A percentile compares a stretch with the other conserved stretches of the same genome.
Evolutionary conservation across 2,329 filamentous ascomycete genomes (phyloP).

Genomic region (Trichoderma sp.): DNA sequence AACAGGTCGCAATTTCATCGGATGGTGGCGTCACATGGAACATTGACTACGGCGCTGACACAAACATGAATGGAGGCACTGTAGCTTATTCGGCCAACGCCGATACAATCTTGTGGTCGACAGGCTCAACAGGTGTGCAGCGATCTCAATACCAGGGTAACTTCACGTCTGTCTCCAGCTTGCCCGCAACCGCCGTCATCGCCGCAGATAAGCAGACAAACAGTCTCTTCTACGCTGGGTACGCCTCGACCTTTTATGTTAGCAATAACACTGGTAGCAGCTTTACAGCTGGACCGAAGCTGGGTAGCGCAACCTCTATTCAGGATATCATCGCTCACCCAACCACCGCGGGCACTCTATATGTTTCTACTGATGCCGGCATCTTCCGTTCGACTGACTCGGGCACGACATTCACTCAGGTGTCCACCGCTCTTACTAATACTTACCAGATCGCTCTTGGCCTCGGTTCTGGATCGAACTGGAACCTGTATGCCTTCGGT

Average conservation of each 20-base stretch:
- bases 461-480: constrained; percentile 13
- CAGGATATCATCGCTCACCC: constrained; percentile 16
- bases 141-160: constrained; percentile 18
- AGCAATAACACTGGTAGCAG: constrained; percentile 17
- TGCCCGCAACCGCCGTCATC: constrained; percentile 14
- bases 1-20: constrained; percentile 16
- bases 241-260: constrained; percentile 9
- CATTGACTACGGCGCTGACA: constrained; percentile 21
- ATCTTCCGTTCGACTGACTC: constrained; percentile 18
- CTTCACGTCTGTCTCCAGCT: constrained; percentile 14
- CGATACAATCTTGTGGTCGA: constrained; percentile 23
- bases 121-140: constrained; percentile 13
- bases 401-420: constrained; percentile 1
- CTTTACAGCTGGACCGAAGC: constrained; percentile 5
- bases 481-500: constrained; percentile 17
- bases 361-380: constrained; percentile 14
- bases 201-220: constrained; percentile 20
- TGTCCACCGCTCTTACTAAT: background rate
- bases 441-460: constrained; percentile 22
- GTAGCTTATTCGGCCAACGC: constrained; percentile 19
- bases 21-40: constrained; percentile 20
- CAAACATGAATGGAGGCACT: constrained; percentile 15
- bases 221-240: constrained; percentile 15
- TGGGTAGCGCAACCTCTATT: constrained; percentile 10
- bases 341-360: constrained; percentile 6